Percentiles rank a stretch among this genome's conserved stretches.
These are phyloP conservation scores for Mucor sp. DNA, from an alignment of 371 early-diverging fungal species.

Conservation along the genomic window DNA sequence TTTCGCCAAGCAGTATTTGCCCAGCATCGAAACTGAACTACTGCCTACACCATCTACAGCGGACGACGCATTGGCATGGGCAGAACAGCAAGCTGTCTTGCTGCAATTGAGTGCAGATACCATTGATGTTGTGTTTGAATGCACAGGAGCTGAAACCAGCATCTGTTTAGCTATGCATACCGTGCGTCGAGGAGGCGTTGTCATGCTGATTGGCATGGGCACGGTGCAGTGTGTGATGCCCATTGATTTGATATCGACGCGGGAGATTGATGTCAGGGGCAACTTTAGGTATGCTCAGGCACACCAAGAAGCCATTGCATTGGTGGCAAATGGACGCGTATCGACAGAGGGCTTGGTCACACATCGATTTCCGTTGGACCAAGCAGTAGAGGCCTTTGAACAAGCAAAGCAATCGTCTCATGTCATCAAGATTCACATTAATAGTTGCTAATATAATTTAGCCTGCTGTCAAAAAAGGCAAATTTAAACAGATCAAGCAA, in stretches of 20 bases:
- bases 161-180: constrained; percentile 42
- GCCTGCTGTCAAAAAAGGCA: constrained; percentile 3
- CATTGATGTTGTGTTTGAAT: constrained; percentile 49
- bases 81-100: constrained; percentile 20
- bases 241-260: constrained; percentile 30
- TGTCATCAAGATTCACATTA: constrained; percentile 48
- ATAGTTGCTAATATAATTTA: constrained; percentile 1
- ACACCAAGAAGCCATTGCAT: constrained; percentile 40
- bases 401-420: constrained; percentile 37
- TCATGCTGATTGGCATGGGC: constrained; percentile 48
- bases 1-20: constrained; percentile 34
- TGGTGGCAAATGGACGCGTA: constrained; percentile 39
- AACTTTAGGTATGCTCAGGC: constrained; percentile 47
- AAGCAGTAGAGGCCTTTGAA: constrained; percentile 44
- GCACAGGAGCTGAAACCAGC: constrained; percentile 48
- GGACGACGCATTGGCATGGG: constrained; percentile 11
- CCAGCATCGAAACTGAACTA: neutral
- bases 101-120: constrained; percentile 24
- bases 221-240: constrained; percentile 34
- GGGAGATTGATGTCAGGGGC: constrained; percentile 45
- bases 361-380: constrained; percentile 39
- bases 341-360: constrained; percentile 47
- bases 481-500: constrained; percentile 12
- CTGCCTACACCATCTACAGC: constrained; percentile 24
- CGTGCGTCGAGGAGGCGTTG: constrained; percentile 42